phyloP scores from a whole-genome alignment of 192 early-diverging fungal genomes.

The Backusella liffmaniae region DNA sequence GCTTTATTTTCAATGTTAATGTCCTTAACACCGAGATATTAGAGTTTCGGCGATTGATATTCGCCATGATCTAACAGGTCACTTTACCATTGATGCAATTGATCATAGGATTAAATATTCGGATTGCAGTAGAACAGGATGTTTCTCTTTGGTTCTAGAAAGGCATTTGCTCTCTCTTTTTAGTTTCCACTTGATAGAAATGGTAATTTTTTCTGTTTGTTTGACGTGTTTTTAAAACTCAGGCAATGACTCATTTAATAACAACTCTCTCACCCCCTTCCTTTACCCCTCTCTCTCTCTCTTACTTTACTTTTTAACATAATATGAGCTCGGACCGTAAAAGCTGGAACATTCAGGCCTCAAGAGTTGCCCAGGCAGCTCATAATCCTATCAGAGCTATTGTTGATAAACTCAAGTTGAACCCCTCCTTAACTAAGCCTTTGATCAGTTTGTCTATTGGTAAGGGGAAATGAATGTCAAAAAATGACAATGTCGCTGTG shows the following conservation, averaged over 20 bases:
- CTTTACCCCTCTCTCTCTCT: not conserved
- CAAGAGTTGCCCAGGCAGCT: constrained; percentile 69
- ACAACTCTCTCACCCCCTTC: not conserved
- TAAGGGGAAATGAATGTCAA: constrained; percentile 8
- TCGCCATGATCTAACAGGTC: not conserved
- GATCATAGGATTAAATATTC: not conserved
- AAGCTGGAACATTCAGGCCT: constrained; percentile 53
- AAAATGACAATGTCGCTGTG: not conserved
- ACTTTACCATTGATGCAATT: not conserved
- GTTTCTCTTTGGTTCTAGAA: not conserved
- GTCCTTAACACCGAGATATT: not conserved
- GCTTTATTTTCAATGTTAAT: not conserved
- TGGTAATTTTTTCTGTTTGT: not conserved
- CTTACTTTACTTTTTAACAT: not conserved
- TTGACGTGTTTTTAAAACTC: not conserved
- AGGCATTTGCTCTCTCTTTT: too few species aligned
- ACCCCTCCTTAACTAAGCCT: constrained; percentile 56
- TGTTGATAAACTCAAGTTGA: constrained; percentile 74
- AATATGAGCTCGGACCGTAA: constrained; percentile 25
- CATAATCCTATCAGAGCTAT: constrained; percentile 86
- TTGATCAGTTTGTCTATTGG: constrained; percentile 68
- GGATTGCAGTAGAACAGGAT: not conserved
- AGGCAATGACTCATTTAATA: not conserved
- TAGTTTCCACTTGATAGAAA: not conserved
- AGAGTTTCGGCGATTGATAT: not conserved